Conservation (phyloP, 2,329 filamentous ascomycete genomes). For the Exophiala phaeomuriformis region DNA sequence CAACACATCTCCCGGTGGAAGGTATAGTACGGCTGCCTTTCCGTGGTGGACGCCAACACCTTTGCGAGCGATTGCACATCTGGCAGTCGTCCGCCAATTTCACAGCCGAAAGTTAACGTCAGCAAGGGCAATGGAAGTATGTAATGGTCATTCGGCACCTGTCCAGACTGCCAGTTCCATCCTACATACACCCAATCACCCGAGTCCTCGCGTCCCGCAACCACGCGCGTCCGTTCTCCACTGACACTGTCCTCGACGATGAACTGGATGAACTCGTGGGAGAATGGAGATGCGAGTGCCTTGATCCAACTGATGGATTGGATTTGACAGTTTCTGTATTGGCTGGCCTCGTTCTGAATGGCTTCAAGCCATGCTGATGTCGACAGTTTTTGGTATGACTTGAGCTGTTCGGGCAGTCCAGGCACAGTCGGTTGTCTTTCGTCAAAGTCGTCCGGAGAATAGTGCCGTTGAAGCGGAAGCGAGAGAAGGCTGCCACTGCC, state of each 20-base stretch:
- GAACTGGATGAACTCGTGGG: slow-evolving; percentile 25
- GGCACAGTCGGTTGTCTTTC: background rate
- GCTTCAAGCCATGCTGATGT: slow-evolving; percentile 9
- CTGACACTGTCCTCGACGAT: slow-evolving; percentile 16
- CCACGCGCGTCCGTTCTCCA: slow-evolving; percentile 13
- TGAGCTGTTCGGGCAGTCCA: slow-evolving; percentile 5
- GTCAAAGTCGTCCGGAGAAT: too few relatives aligned
- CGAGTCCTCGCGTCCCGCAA: slow-evolving; percentile 19
- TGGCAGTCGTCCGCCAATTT: background rate
- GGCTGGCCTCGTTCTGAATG: background rate
- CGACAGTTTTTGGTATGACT: slow-evolving; percentile 11
- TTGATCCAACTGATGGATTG: slow-evolving; percentile 25
- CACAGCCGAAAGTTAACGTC: slow-evolving; percentile 15
- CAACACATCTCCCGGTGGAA: slow-evolving; percentile 23
- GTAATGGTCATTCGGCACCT: slow-evolving; percentile 19
- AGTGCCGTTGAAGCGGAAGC: too few relatives aligned
- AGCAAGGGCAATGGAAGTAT: slow-evolving; percentile 22
- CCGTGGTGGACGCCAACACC: slow-evolving; percentile 12
- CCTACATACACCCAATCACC: slow-evolving; percentile 21
- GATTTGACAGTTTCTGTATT: slow-evolving; percentile 10
- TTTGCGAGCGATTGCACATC: slow-evolving; percentile 11
- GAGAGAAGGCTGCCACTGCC: too few relatives aligned
- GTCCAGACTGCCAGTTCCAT: slow-evolving; percentile 16
- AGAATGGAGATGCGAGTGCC: slow-evolving; percentile 24
- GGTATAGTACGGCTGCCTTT: slow-evolving; percentile 13